Percentiles rank a stretch among this genome's conserved stretches.
Conservation (phyloP, 192 early-diverging fungal genomes). For the Coemansia sp. region DNA sequence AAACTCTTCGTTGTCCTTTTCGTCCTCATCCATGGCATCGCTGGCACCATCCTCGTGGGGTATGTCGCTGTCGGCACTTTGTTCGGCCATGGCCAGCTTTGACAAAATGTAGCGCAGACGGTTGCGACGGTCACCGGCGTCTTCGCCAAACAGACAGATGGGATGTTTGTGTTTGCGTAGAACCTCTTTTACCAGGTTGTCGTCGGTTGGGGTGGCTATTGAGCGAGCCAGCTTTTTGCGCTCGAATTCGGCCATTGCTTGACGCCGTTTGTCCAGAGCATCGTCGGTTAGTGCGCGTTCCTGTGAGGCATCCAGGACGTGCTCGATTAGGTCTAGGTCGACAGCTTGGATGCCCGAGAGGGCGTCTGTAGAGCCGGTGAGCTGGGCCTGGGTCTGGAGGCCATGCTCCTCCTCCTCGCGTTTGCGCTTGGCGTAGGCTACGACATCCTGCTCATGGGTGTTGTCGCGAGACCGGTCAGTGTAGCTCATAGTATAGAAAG, state of each 20-base stretch:
- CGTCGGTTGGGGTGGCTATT: slow-evolving; percentile 89
- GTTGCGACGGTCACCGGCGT: slow-evolving; percentile 77
- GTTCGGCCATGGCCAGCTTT: slow-evolving; percentile 34
- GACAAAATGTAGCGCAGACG: slow-evolving; percentile 74
- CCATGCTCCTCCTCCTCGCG: slow-evolving; percentile 28
- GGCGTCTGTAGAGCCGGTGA: neutral
- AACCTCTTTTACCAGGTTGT: slow-evolving; percentile 65
- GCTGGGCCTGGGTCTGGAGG: neutral
- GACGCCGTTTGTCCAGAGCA: slow-evolving; percentile 26
- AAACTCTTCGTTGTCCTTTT: slow-evolving; percentile 67
- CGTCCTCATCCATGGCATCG: slow-evolving; percentile 41
- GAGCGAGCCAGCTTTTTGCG: slow-evolving; percentile 69
- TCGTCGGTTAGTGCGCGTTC: slow-evolving; percentile 16
- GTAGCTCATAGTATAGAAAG: neutral
- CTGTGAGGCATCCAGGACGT: slow-evolving; percentile 8
- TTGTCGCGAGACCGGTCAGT: neutral
- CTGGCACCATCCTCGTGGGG: slow-evolving; percentile 47
- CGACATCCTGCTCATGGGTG: slow-evolving; percentile 21
- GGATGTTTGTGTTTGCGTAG: slow-evolving; percentile 80
- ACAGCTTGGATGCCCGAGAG: slow-evolving; percentile 7
- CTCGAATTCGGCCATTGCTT: slow-evolving; percentile 64
- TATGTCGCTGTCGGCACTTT: neutral
- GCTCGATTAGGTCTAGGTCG: slow-evolving; percentile 29
- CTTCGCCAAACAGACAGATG: slow-evolving; percentile 92
- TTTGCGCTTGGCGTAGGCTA: slow-evolving; percentile 45